A percentile compares a stretch with the other conserved stretches of the same genome.
phyloP scores from a whole-genome alignment of 164 flowering plant species.

The Vitis cinerea region DNA sequence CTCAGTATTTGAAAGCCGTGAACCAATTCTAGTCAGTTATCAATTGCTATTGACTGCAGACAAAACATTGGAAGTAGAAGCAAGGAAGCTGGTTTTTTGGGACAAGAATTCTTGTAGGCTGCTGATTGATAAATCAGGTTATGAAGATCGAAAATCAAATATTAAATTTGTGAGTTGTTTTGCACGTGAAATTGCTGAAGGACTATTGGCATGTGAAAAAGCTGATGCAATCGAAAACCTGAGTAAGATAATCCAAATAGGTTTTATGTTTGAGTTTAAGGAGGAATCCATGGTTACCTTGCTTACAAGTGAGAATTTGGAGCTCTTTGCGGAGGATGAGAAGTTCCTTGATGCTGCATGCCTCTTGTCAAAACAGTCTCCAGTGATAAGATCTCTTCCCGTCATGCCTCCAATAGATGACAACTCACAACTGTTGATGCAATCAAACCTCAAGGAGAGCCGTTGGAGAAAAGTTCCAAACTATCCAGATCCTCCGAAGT shows the following conservation, averaged over 20 bases:
- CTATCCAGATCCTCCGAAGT: too few relatives aligned
- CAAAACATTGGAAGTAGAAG: neutral
- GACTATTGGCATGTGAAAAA: conserved; percentile 4
- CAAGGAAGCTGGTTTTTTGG: conserved; percentile 13
- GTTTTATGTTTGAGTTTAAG: conserved; percentile 6
- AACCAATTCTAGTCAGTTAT: conserved; percentile 9
- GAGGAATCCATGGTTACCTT: conserved; percentile 7
- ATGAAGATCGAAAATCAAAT: neutral
- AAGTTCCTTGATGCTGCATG: conserved; percentile 9
- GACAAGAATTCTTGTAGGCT: neutral
- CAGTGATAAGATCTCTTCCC: too few relatives aligned
- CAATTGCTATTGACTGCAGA: neutral
- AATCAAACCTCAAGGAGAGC: too few relatives aligned
- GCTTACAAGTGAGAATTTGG: conserved; percentile 13
- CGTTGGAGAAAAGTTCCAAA: too few relatives aligned
- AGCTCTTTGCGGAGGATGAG: conserved; percentile 7
- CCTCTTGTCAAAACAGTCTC: neutral
- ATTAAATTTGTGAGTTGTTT: conserved; percentile 16
- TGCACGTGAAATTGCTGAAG: conserved; percentile 20
- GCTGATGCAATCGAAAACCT: conserved; percentile 2
- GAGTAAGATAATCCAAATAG: conserved; percentile 11
- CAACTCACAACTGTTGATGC: too few relatives aligned
- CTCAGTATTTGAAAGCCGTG: conserved; percentile 1
- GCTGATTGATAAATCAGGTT: conserved; percentile 5
- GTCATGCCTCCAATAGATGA: too few relatives aligned